These are phyloP conservation scores for Asterochloris erici DNA, from an alignment of 139 green algal genomes.

Conservation along the genomic window DNA sequence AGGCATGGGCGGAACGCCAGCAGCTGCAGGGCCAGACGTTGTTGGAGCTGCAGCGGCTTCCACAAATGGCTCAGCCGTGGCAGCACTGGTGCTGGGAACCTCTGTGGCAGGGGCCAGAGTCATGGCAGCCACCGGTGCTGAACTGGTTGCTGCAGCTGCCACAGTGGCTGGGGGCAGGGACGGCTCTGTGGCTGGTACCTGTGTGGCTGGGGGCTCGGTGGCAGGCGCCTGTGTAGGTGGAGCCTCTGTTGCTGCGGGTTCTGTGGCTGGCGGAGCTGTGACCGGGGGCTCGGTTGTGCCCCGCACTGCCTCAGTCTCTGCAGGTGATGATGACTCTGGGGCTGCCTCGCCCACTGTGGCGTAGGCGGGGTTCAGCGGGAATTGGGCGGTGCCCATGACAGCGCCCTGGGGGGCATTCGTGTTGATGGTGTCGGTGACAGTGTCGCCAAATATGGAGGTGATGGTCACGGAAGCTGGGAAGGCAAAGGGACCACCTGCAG, in stretches of 20 bases:
- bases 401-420: neutral
- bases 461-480: slow-evolving; percentile 20
- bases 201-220: neutral
- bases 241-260: neutral
- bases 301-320: neutral
- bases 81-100: neutral
- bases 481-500: neutral
- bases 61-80: too few species aligned
- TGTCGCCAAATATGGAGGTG: slow-evolving; percentile 23
- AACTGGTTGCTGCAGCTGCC: neutral
- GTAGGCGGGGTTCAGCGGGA: slow-evolving; percentile 1
- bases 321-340: neutral
- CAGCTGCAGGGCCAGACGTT: neutral
- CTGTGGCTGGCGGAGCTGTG: neutral
- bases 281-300: neutral
- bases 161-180: too few species aligned
- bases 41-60: neutral
- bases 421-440: slow-evolving; percentile 17
- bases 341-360: neutral
- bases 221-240: neutral
- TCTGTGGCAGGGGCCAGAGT: neutral
- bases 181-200: neutral
- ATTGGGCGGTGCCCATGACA: neutral
- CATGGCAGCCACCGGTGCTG: neutral
- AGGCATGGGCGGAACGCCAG: neutral